Percentiles rank a stretch among this genome's conserved stretches.
phyloP scores from a whole-genome alignment of 208 protist genomes.

The Acanthamoeba royreba region DNA sequence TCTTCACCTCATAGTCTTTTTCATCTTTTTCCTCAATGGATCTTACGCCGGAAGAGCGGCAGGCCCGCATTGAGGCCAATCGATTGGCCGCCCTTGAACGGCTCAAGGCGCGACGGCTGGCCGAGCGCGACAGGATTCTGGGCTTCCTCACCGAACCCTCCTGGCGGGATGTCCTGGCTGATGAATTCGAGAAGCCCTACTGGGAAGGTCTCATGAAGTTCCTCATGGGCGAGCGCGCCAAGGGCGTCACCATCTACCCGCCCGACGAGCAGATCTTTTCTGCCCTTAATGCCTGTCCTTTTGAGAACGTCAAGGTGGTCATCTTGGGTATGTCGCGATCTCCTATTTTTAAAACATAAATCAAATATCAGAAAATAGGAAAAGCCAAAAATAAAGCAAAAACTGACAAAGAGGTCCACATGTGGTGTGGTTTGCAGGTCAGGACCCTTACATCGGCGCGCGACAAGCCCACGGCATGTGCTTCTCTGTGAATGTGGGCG shows the following conservation, averaged over 20 bases:
- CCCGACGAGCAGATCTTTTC: background rate
- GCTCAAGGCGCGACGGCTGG: background rate
- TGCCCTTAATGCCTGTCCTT: background rate
- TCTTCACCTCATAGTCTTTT: no score
- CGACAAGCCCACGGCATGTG: slow-evolving; percentile 19
- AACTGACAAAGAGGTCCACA: no score
- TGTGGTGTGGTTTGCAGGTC: no score
- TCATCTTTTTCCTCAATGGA: no score
- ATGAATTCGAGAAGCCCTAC: background rate
- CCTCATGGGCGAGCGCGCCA: background rate
- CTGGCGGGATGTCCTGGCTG: background rate
- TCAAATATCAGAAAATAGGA: no score
- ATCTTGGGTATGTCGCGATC: background rate
- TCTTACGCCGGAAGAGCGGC: background rate
- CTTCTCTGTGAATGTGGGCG: slow-evolving; percentile 21
- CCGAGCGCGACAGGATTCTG: background rate
- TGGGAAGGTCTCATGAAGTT: background rate
- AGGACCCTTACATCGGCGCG: background rate
- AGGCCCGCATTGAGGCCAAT: background rate
- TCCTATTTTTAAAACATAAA: background rate
- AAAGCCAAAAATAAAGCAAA: no score
- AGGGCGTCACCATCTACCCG: background rate
- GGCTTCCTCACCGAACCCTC: background rate
- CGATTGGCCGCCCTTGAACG: background rate
- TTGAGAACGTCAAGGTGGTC: background rate